Evolutionary conservation across 208 protist species (phyloP), one percentile per base, ranked within the genome.

Genomic region (Wallacemonas collosoma): DNA sequence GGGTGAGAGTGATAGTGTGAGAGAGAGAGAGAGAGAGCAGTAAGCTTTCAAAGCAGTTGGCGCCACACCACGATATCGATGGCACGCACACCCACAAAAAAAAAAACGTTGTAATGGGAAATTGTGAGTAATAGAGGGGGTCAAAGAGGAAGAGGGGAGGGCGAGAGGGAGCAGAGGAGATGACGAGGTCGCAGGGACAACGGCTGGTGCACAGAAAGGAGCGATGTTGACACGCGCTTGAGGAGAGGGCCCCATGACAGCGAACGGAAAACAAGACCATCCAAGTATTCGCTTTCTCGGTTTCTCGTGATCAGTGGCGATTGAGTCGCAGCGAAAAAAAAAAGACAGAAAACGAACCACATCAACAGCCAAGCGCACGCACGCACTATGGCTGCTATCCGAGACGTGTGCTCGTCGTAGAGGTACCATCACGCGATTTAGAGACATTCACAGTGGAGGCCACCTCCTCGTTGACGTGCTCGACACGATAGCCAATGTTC

Each of bases 401-500:
- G 6, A 62, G 35, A 51, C 60, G 60, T 17, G 36, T 50, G 17
- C 60, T 65, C 14, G 60, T 65, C n/a, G 60, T 65, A 14, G 60
- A 65, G 4, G 50, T 41, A 48, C 60, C 60, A 3, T 38, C 12
- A 12, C 60, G 38, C 50, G 60, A 65, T 26, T 57, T 62, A 9
- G 56, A 38, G 6, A 73, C 68, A 39, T 66, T 69, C 51, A 75
- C 53, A 1, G 77, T 70, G 0, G 81, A 50, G 14, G 85, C 71
- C 4, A 62, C 77, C 63, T 83, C 79, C 41, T 72, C 70, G 17
- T 72, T 69, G 15, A 87, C 84, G 57, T 86, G 76, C 68, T 86
- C 77, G n/a, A 74, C 85, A 68, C 88, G 86, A 71, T 85, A 93
- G 38, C 81, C 91, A 45, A 96, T 86, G 69, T 94, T 96, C 36